These are phyloP conservation scores for Rosa hybrid DNA, from an alignment of 331 rosid genomes.

Conservation along the genomic window DNA sequence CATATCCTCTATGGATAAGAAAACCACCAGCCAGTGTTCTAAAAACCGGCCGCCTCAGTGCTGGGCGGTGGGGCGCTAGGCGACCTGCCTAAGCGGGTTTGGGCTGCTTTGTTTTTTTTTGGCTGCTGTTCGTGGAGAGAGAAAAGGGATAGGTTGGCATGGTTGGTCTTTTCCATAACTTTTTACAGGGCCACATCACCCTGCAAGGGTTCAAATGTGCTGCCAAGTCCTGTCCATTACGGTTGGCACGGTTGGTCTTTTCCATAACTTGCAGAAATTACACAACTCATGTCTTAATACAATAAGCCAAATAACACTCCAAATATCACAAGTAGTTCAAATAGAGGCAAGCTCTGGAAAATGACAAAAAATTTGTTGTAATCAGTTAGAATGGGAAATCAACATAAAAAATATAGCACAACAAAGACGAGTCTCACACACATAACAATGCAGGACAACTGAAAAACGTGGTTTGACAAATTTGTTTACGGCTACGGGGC, in stretches of 20 bases:
- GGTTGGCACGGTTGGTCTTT: not conserved
- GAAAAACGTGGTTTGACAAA: not conserved
- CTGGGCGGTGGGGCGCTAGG: no score
- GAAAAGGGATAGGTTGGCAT: no score
- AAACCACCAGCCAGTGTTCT: not conserved
- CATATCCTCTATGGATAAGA: not conserved
- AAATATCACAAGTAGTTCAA: not conserved
- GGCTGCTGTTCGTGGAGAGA: no score
- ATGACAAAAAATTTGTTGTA: not conserved
- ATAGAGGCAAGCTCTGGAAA: not conserved
- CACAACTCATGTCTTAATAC: not conserved
- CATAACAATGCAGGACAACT: not conserved
- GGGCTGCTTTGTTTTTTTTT: no score
- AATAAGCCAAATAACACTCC: not conserved
- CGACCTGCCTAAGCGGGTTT: no score
- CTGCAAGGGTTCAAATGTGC: not conserved
- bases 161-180: no score
- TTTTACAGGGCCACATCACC: not conserved
- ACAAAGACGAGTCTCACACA: not conserved
- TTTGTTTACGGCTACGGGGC: not conserved
- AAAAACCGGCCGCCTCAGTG: no score
- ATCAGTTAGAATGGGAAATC: not conserved
- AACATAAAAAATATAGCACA: not conserved
- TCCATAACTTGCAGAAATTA: not conserved
- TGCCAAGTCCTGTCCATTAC: not conserved